Evolutionary conservation across 1,284 basidiomycete species (phyloP), one percentile per base, ranked within the genome.

Genomic region (Leccinum variabile): DNA sequence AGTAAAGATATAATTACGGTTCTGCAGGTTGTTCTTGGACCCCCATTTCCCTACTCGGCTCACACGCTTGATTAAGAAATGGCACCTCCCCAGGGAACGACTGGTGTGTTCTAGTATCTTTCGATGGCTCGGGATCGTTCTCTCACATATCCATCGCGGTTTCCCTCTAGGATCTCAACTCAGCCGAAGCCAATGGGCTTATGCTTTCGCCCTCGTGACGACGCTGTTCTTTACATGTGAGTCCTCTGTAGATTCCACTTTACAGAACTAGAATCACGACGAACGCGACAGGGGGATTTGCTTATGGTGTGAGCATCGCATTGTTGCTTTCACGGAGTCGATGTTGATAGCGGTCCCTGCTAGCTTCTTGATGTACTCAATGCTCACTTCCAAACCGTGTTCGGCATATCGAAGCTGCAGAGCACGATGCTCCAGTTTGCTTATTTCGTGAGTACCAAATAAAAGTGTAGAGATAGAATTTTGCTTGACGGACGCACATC

Each of bases 361-460:
- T 72, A 90, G 81, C 84, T 94, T 58, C 88, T 95, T 66, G 93
- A 95, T 75, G 92, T 94, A 37, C 81, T 94, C 61, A 92, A 92
- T 77, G 85, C 90, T 59, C 90, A 92, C 72, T 92, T 93, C 76
- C 91, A 91, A 77, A 75, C 71, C 11, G 84, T 91, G 9, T 89
- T 92, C 67, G 80, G 80, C 2, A 90, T 92, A 73, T 82, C 83
- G 53, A 91, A 89, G 69, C 83, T 90, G 18, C 86, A 94, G 73
- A 93, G 90, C 54, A 93, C 94, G 1, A 84, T 92, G 63, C 82
- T 96, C 35, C 94, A 96, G 72, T 83, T 92, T 8, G 91, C 91
- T 4, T 95, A 95, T 77, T 95, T 95, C 67, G 89, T 79, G 63
- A 68, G 77, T 66, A 59, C 59, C 18, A 22, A 37, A 14, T 58